Conservation (phyloP, 2,329 filamentous ascomycete genomes). For the Colletotrichum noveboracense region DNA sequence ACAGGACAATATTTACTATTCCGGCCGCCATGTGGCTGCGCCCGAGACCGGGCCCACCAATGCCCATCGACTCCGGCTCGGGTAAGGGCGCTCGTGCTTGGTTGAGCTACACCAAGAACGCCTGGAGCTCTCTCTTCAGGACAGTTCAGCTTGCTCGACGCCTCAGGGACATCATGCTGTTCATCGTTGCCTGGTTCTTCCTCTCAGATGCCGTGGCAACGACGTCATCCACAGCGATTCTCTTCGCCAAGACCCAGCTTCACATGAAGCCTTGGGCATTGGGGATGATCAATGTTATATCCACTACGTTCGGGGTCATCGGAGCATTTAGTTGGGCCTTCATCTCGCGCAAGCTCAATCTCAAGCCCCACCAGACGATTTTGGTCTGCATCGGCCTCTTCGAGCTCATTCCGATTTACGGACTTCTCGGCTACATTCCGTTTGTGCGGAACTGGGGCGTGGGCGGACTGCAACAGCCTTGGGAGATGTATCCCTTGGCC, state of each 20-base stretch:
- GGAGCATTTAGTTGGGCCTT: constrained; percentile 91
- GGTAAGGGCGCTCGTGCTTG: constrained; percentile 54
- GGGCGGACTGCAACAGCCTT: constrained; percentile 87
- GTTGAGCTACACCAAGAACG: constrained; percentile 76
- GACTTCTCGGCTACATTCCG: constrained; percentile 85
- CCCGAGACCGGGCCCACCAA: constrained; percentile 84
- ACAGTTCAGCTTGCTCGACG: constrained; percentile 78
- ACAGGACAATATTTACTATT: constrained; percentile 71
- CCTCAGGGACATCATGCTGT: constrained; percentile 76
- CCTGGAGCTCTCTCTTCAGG: constrained; percentile 85
- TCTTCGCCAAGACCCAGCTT: constrained; percentile 93
- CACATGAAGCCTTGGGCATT: constrained; percentile 88
- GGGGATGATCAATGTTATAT: constrained; percentile 92
- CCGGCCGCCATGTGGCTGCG: constrained; percentile 88
- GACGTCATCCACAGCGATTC: constrained; percentile 89
- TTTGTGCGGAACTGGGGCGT: constrained; percentile 77
- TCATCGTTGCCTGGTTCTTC: constrained; percentile 91
- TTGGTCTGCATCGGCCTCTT: constrained; percentile 90
- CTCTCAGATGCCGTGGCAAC: constrained; percentile 94
- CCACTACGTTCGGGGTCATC: constrained; percentile 80
- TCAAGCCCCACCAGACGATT: constrained; percentile 86
- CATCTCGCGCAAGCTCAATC: constrained; percentile 71
- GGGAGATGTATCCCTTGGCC: constrained; percentile 95
- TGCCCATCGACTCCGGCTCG: constrained; percentile 47
- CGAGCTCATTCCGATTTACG: constrained; percentile 91